Base-by-base conservation (phyloP, 1,284 basidiomycete species). In the Marasmius sp. region DNA sequence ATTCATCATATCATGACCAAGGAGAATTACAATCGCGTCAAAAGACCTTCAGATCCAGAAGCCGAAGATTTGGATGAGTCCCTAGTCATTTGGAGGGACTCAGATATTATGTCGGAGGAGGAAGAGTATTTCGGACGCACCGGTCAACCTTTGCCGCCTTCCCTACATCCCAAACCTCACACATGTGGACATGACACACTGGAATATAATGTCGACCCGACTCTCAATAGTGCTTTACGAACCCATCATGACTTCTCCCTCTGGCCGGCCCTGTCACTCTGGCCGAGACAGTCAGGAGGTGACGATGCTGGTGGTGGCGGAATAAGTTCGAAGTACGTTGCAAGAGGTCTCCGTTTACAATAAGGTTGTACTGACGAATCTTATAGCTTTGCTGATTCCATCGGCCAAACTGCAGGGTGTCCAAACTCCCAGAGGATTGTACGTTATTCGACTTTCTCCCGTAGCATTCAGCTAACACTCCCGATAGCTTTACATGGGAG, bases 1-100 rank as follows among this genome's bases (percentile, higher is more conserved):
- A 78, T 84, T n/a, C 87, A 92, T 74, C 89, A 93, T 70, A 79
- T 95, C 65, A 80, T 89, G 74, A 90, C 89, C 12, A 83, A 81
- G 67, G 86, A 88, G 34, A 87, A 88, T 68, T 95, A 94, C 74
- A 68, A 87, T 43, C 82, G 85, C 52, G 81, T 81, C 69, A 86
- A 82, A 61, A 79, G 84, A 53, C 74, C 77, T 12, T 74, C 85
- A 22, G 91, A 93, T 67, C 85, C 88, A 7, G 77, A 77, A 11
- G 45, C 16, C n/a, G n/a, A 47, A 52, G 74, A 81, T 45, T 68
- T 75, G 20, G 85, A 47, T n/a, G 45, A 47, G 16, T 20, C 70
- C 41, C 77, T 94, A 63, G 87, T 94, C 61, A 85, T 93, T 61
- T 93, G 88, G 79, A 79, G 85, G 56, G 88, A 91, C 64, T 81